Percentiles rank a stretch among this genome's conserved stretches.
phyloP scores from a whole-genome alignment of 2,329 filamentous ascomycete genomes.

The Alternaria rosae region DNA sequence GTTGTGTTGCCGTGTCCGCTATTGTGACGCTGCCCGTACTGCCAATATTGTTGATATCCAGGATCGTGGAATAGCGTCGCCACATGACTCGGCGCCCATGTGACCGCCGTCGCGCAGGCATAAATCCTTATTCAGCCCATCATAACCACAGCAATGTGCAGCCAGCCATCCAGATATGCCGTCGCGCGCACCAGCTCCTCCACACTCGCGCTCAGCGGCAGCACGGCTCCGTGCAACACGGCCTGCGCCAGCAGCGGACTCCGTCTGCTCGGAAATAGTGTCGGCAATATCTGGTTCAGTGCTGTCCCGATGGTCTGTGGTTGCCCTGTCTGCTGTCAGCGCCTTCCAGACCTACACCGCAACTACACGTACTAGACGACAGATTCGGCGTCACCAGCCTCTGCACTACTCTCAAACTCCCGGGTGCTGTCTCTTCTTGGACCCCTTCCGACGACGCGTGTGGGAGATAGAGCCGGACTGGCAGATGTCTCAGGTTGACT shows the following conservation, averaged over 20 bases:
- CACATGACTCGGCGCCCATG: slow-evolving; percentile 9
- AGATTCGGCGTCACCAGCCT: slow-evolving; percentile 68
- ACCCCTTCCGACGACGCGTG: slow-evolving; percentile 36
- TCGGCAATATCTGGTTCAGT: slow-evolving; percentile 76
- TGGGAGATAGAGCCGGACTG: slow-evolving; percentile 84
- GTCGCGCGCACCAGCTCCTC: slow-evolving; percentile 84
- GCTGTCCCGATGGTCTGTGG: slow-evolving; percentile 77
- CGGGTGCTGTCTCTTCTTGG: slow-evolving; percentile 39
- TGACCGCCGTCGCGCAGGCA: not conserved
- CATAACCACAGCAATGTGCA: slow-evolving; percentile 82
- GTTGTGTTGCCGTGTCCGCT: not conserved
- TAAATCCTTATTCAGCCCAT: slow-evolving; percentile 55
- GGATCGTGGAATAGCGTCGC: slow-evolving; percentile 3
- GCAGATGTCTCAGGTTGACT: slow-evolving; percentile 77
- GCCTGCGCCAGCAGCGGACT: slow-evolving; percentile 85
- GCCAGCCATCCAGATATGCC: slow-evolving; percentile 90
- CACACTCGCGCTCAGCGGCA: slow-evolving; percentile 81
- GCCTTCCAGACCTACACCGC: slow-evolving; percentile 4
- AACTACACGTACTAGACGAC: slow-evolving; percentile 42
- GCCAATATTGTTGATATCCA: slow-evolving; percentile 8
- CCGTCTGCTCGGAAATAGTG: slow-evolving; percentile 84
- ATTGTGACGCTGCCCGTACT: not conserved
- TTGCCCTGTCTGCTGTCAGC: slow-evolving; percentile 52
- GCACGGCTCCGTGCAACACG: slow-evolving; percentile 81
- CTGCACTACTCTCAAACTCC: slow-evolving; percentile 68